These are phyloP conservation scores for Tricholoma hemisulphureum DNA, from an alignment of 768 basidiomycete genomes.

Conservation along the genomic window DNA sequence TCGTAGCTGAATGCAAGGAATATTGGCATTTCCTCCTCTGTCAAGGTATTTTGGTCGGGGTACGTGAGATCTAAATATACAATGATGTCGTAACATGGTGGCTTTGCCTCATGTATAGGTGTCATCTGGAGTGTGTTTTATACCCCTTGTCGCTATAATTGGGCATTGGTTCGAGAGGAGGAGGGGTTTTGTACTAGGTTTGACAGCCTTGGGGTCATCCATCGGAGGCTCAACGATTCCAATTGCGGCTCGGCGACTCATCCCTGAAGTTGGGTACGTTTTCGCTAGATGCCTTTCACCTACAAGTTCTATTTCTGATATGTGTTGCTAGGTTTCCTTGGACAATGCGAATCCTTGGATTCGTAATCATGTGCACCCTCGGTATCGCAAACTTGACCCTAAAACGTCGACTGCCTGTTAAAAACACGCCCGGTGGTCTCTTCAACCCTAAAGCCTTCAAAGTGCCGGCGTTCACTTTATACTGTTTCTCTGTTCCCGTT, in stretches of 20 bases:
- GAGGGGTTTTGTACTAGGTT: slow-evolving; percentile 51
- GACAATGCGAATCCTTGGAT: slow-evolving; percentile 66
- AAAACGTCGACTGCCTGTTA: slow-evolving; percentile 52
- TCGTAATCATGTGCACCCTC: slow-evolving; percentile 50
- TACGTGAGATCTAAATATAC: slow-evolving; percentile 25
- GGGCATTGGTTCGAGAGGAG: slow-evolving; percentile 66
- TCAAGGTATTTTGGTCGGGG: slow-evolving; percentile 60
- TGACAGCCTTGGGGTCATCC: slow-evolving; percentile 55
- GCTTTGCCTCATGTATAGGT: background rate
- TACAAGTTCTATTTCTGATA: background rate
- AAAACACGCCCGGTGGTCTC: slow-evolving; percentile 50
- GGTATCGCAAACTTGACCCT: slow-evolving; percentile 47
- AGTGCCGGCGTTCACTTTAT: slow-evolving; percentile 48
- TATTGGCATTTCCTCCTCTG: slow-evolving; percentile 70
- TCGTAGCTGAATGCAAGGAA: slow-evolving; percentile 54
- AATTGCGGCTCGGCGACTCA: slow-evolving; percentile 51
- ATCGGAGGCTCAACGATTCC: slow-evolving; percentile 65
- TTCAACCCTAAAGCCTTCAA: slow-evolving; percentile 48
- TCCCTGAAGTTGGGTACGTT: slow-evolving; percentile 52
- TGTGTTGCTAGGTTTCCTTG: slow-evolving; percentile 52
- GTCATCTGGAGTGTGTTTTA: slow-evolving; percentile 37
- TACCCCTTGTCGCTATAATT: slow-evolving; percentile 47
- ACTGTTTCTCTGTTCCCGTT: slow-evolving; percentile 45
- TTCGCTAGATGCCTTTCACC: background rate
- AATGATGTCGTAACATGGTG: background rate